Evolutionary conservation across 1,139 yeast genomes (phyloP).

Genomic region (Eremothecium coryli): DNA sequence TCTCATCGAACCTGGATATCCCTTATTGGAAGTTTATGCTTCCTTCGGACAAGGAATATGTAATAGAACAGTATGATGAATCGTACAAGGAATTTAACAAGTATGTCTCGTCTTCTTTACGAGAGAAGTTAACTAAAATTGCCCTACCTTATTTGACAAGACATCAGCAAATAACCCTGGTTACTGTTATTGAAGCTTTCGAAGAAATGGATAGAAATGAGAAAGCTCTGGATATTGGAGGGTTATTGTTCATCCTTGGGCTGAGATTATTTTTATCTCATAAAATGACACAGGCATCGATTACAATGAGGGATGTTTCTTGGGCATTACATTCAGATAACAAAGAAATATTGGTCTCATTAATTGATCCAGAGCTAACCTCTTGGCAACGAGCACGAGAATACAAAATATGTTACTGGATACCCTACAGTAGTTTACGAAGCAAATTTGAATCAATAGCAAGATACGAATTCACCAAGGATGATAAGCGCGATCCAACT

Average conservation of each 20-base stretch:
- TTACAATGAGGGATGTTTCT: slow-evolving; percentile 70
- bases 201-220: slow-evolving; percentile 43
- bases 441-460: slow-evolving; percentile 60
- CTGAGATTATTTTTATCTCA: slow-evolving; percentile 59
- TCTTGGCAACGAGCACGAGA: slow-evolving; percentile 55
- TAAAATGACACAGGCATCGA: slow-evolving; percentile 37
- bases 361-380: slow-evolving; percentile 45
- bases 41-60: slow-evolving; percentile 18
- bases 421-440: slow-evolving; percentile 42
- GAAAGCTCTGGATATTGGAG: slow-evolving; percentile 60
- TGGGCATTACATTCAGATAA: slow-evolving; percentile 86
- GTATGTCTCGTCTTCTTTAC: slow-evolving; percentile 41
- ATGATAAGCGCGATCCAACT: slow-evolving; percentile 57
- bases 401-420: slow-evolving; percentile 69
- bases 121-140: slow-evolving; percentile 51
- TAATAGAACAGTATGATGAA: slow-evolving; percentile 29
- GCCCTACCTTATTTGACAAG: slow-evolving; percentile 76
- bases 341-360: slow-evolving; percentile 53
- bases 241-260: slow-evolving; percentile 63
- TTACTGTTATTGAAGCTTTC: slow-evolving; percentile 58
- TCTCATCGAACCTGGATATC: slow-evolving; percentile 36
- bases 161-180: slow-evolving; percentile 81
- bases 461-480: slow-evolving; percentile 45
- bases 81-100: slow-evolving; percentile 39
- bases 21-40: slow-evolving; percentile 27